Percentiles rank a stretch among this genome's conserved stretches.
phyloP scores from a whole-genome alignment of 768 basidiomycete species.

The Tylopilus balloui region DNA sequence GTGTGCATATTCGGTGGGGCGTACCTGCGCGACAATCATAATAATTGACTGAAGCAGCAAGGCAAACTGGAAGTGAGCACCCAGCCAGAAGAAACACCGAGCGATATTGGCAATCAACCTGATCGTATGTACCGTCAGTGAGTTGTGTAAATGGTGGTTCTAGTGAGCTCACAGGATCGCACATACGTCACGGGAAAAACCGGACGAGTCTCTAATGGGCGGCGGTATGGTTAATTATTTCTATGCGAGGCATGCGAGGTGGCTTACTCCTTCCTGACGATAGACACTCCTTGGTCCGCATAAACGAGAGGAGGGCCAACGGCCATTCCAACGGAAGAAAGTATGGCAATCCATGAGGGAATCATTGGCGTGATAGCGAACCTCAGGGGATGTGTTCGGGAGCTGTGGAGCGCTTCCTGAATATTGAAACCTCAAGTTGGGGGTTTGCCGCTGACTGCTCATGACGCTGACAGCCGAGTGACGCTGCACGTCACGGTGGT shows the following conservation, averaged over 20 bases:
- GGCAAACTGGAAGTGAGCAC: slow-evolving; percentile 70
- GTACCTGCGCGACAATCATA: slow-evolving; percentile 81
- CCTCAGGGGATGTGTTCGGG: background rate
- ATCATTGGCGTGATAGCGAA: slow-evolving; percentile 26
- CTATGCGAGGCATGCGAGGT: slow-evolving; percentile 1
- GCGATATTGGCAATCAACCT: slow-evolving; percentile 83
- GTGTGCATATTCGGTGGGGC: slow-evolving; percentile 13
- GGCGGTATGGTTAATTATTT: slow-evolving; percentile 3
- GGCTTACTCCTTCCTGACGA: slow-evolving; percentile 65
- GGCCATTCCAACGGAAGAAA: slow-evolving; percentile 78
- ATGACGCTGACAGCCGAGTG: slow-evolving; percentile 16
- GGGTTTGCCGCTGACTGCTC: background rate
- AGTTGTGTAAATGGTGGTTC: background rate
- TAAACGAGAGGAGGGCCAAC: slow-evolving; percentile 82
- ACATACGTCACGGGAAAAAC: slow-evolving; percentile 83
- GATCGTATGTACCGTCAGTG: slow-evolving; percentile 10
- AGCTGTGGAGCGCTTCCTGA: slow-evolving; percentile 5
- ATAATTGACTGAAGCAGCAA: slow-evolving; percentile 77
- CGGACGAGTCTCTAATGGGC: slow-evolving; percentile 64
- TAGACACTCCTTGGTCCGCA: slow-evolving; percentile 78
- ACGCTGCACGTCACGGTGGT: slow-evolving; percentile 5
- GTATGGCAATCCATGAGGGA: slow-evolving; percentile 61
- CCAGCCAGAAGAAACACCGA: slow-evolving; percentile 89
- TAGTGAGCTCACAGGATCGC: slow-evolving; percentile 60
- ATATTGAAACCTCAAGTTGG: background rate